Base-by-base conservation (phyloP, 116 monocot species). In the Phalaenopsis hybrid region DNA sequence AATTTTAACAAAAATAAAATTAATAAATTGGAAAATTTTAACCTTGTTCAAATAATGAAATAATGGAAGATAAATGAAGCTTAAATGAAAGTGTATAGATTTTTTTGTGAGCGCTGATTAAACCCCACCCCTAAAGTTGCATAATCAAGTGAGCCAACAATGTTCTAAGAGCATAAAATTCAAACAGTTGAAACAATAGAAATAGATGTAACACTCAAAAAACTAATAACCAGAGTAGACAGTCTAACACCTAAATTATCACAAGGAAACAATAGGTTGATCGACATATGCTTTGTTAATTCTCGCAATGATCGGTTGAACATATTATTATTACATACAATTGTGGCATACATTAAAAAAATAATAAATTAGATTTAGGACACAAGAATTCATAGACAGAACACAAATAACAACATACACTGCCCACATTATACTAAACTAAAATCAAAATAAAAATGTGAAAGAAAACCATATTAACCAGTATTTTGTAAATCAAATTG, bases 401-500 rank as follows among this genome's bases (percentile, higher is more conserved):
- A 72, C 15, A 31, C 28, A 41, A 72, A 12, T 4, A 15, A 72
- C 18, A 21, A 15, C 13, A 0, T 15, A 37, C 13, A 37, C 21
- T 2, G 15, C 13, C 4, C n/a, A 46, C 6, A 75, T 20, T 45
- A 13, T 21, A 6, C 73, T 11, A 45, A 10, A 75, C 44, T 46
- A 75, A 25, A 74, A 50, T 51, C 25, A 44, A 61, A 25, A 82
- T 21, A 13, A 67, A 78, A 63, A 28, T 77, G 33, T 5, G 74
- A 23, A 45, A 15, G 18, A 6, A 75, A 75, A 20, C 41, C 4
- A 44, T 43, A 75, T 13, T 75, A 46, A 75, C 45, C 10, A 45
- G 45, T 7, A 75, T 55, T 33, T 46, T 28, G 51, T 50, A 79
- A 44, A 23, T 63, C 34, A 59, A 81, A 49, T 28, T 48, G 23